Conservation (phyloP, 1,284 basidiomycete species). For the Ceratobasidium sp. region DNA sequence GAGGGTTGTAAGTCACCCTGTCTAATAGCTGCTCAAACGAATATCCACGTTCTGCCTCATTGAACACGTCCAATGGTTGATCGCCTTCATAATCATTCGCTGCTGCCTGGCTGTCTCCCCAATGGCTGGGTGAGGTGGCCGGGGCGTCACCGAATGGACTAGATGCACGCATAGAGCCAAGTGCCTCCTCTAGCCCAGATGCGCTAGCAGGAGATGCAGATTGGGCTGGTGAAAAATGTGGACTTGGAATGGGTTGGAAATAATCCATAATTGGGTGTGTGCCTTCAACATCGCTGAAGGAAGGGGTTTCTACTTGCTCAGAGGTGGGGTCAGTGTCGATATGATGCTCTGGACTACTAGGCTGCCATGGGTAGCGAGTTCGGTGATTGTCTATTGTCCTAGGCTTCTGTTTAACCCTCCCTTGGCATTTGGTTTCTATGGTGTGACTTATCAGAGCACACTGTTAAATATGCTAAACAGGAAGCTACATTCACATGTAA, state of each 20-base stretch:
- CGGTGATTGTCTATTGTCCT: slow-evolving; percentile 4
- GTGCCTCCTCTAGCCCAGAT: background rate
- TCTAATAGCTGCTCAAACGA: slow-evolving; percentile 5
- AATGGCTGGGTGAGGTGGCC: too few species aligned
- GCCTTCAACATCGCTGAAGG: background rate
- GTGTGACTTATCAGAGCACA: background rate
- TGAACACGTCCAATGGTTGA: background rate
- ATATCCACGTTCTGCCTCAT: background rate
- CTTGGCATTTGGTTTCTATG: slow-evolving; percentile 11
- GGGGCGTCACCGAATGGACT: background rate
- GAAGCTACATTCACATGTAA: background rate
- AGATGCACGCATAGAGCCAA: background rate
- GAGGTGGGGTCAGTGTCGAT: background rate
- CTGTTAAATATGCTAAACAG: too few species aligned
- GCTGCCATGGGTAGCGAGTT: background rate
- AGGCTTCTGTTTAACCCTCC: slow-evolving; percentile 1
- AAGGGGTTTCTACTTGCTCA: background rate
- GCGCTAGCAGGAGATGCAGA: background rate
- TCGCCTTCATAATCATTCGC: background rate
- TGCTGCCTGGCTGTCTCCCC: too few species aligned
- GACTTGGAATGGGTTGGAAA: background rate
- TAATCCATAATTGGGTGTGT: background rate
- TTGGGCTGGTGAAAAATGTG: background rate
- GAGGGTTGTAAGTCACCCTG: background rate
- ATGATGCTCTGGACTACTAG: background rate